Evolutionary conservation across 192 early-diverging fungal species (phyloP), one percentile per base, ranked within the genome.

Genomic region (Rhizoclosmatium sp.): DNA sequence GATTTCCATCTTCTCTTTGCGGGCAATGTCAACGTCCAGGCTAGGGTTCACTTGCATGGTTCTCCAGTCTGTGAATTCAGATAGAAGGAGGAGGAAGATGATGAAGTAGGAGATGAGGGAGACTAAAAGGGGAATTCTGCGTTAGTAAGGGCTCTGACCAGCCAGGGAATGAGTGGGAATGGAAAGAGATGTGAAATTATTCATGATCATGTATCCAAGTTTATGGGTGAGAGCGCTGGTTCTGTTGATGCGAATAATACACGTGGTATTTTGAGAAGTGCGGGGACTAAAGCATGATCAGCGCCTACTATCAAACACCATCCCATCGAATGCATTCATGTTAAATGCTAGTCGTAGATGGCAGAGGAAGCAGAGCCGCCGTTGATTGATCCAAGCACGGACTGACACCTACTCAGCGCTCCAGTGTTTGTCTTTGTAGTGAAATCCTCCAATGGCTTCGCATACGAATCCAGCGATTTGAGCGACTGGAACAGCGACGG

Each of bases 371-470:
- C 69, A 70, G 44, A 48, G 47, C 10, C 21, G 68, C 68, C 9
- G 31, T 9, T 12, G 39, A 60, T 23, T 60, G 60, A 23, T 14
- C 5, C 9, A 54, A 16, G 51, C 51, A 54, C 51, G 16, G 51
- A 54, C 51, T 12, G 46, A 45, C 12, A 69, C 72, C 10, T 88
- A 93, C 93, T 90, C 61, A 85, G 69, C 14, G 93, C 95, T 49
- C 95, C 96, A 12, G 92, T 86, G 47, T 87, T 85, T 7, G 95
- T 97, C 79, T 93, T 92, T 21, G 93, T 86, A 62, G 91, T 88
- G 87, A 98, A 97, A 86, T 99, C 95, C 71, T 99, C 98, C 23
- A 97, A 86, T 2, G 97, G 96, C 80, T 99, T 99, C 12, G 97
- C 97, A 76, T 98, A 99, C 42, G 85, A 84, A 58, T 89, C 88